Base-by-base conservation (phyloP, 2,329 filamentous ascomycete species). In the Geoglossum cookeanum region DNA sequence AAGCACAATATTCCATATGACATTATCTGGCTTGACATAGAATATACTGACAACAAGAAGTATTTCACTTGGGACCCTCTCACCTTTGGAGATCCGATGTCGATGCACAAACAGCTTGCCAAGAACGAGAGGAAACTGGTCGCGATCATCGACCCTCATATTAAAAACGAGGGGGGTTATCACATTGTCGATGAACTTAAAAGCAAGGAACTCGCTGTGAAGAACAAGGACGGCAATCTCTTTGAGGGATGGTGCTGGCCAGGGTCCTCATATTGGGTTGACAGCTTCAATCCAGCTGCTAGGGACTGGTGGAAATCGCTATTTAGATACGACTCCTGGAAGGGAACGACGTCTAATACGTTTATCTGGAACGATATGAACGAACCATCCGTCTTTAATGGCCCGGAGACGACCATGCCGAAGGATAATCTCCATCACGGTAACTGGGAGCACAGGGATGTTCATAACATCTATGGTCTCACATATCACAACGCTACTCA, bases 361-460 rank as follows among this genome's bases (percentile, higher is more conserved):
- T 96, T 88, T 70, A 81, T 98, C 64, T 98, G 92, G 92, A 98
- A 98, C 69, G 92, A 98, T 69, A 98, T 98, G 92, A 97, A 96
- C 67, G 92, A 98, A 72, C 92, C 92, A 0, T 97, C 92, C 0
- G 92, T 98, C 1, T 98, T 98, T 75, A 97, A 97, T 68, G 92
- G 92, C 0, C 92, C 92, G 0, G 92, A 98, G 70, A 94, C 89
- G 2, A 97, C 91, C 4, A 97, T 97, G 90, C 92, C 92, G 60
- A 96, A 96, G 71, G 92, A 98, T 74, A 98, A 98, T 68, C 71
- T 98, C 33, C 92, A 98, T 68, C 74, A 85, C 65, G 90, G 80
- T 56, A 80, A 85, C 66, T 98, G 92, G 92, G 92, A 98, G 70
- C 92, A 98, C 68, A 86, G 92, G 61, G 92, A 98, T 67, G 74